Base-by-base conservation (phyloP, 257 asterid genomes). In the Rhazya stricta region DNA sequence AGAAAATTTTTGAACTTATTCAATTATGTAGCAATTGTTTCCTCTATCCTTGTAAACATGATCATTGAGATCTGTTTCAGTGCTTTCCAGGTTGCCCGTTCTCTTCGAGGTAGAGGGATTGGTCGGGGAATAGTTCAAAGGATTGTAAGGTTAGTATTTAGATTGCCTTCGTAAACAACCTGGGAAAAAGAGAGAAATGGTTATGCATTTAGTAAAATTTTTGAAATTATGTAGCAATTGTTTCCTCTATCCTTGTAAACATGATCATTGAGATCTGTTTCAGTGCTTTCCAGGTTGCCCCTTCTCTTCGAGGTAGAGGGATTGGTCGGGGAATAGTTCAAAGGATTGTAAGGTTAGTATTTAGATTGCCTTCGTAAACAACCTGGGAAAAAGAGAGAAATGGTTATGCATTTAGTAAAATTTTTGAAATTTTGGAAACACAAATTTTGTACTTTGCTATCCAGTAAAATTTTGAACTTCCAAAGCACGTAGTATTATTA, bases 301-400 rank as follows among this genome's bases (percentile, higher is more conserved):
- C 99, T 74, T 81, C 69, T 76, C 86, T 88, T 58, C 91, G 76
- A 53, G 75, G 90, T 41, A 82, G 89, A 76, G 98, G 97, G 78
- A 89, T 95, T 41, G 96, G 96, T 70, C 78, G 88, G 85, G 87
- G 23, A 89, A 92, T 95, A 60, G 88, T 92, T 78, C 84, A 84
- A 72, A 85, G 80, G 79, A 88, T 92, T 71, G 15, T 88, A 70
- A 92, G 98, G 98, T 95, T 19, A 50, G 61, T 51, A 50, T 46
- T 30, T 34, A 36, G 46, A 29, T 50, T 50, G 32, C 62, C 29
- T 8, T 2, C 75, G 6, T 21, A 18, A 18, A 63, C 27, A 34
- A 15, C 0, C 32, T 6, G 15, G 23, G 5, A 4, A 32, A 32
- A 61, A 62, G 69, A 32, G 34, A 62, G 69, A 62, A 34, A 34